Conservation (phyloP, 495 filamentous ascomycete species). For the Aspergillus taichungensis region DNA sequence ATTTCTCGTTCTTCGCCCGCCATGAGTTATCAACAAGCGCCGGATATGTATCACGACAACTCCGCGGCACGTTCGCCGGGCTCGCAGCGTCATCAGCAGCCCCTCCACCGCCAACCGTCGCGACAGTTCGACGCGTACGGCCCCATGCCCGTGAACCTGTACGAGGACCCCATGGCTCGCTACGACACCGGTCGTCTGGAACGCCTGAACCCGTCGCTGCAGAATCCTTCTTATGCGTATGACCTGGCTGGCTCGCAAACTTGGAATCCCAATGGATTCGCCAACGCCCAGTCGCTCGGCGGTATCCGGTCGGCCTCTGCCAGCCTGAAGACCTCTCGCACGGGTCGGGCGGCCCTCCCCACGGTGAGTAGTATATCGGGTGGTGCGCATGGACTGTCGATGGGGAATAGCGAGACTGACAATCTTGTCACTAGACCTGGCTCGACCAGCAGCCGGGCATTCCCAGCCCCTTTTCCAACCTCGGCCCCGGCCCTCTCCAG, state of each 20-base stretch:
- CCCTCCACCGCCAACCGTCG: constrained; percentile 58
- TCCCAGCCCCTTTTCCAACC: constrained; percentile 42
- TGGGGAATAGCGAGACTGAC: constrained; percentile 1
- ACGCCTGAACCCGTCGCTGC: constrained; percentile 46
- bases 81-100: constrained; percentile 54
- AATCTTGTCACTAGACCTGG: constrained; percentile 40
- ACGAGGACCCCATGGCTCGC: constrained; percentile 53
- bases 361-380: constrained; percentile 37
- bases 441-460: constrained; percentile 50
- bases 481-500: constrained; percentile 45
- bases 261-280: constrained; percentile 54
- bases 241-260: constrained; percentile 56
- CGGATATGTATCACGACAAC: constrained; percentile 56
- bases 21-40: constrained; percentile 51
- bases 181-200: constrained; percentile 54
- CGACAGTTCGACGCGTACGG: constrained; percentile 61
- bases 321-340: constrained; percentile 46
- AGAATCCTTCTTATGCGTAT: constrained; percentile 46
- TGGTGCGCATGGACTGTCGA: background rate
- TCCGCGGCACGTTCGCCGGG: constrained; percentile 51
- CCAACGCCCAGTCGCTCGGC: constrained; percentile 42
- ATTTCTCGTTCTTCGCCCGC: constrained; percentile 24
- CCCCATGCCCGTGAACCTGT: constrained; percentile 51
- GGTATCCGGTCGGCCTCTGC: constrained; percentile 47
- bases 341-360: constrained; percentile 46